Percentiles rank a stretch among this genome's conserved stretches.
Conservation (phyloP, 495 filamentous ascomycete species). For the Penicillium canariense region DNA sequence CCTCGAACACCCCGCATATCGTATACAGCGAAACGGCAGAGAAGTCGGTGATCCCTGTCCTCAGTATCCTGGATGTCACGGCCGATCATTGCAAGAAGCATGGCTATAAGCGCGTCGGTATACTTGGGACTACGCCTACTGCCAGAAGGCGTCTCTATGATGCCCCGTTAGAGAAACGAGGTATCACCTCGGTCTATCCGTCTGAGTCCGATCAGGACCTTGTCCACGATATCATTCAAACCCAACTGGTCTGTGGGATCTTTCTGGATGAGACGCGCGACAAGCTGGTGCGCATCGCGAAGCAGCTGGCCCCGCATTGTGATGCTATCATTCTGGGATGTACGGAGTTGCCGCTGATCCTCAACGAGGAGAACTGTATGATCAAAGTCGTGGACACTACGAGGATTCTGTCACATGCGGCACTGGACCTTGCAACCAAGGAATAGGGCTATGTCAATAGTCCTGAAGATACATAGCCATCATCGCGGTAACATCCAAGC, state of each 20-base stretch:
- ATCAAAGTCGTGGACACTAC: conserved; percentile 12
- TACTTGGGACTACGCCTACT: conserved; percentile 7
- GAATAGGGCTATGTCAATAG: not conserved
- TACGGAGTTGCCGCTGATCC: conserved; percentile 9
- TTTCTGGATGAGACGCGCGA: not conserved
- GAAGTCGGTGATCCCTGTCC: conserved; percentile 6
- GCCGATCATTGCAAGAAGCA: conserved; percentile 1
- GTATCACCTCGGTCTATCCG: conserved; percentile 6
- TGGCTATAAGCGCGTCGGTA: conserved; percentile 2
- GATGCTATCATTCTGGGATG: conserved; percentile 10
- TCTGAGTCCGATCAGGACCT: conserved; percentile 3
- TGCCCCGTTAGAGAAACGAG: not conserved
- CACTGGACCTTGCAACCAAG: conserved; percentile 3
- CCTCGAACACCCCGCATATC: conserved; percentile 7
- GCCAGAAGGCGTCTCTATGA: conserved; percentile 3
- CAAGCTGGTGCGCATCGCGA: conserved; percentile 1
- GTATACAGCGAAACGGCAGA: not conserved
- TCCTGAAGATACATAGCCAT: no score
- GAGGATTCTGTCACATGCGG: conserved; percentile 3
- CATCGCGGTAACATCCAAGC: no score
- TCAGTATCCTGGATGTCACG: conserved; percentile 9
- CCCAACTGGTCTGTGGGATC: conserved; percentile 3
- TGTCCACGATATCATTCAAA: conserved; percentile 2
- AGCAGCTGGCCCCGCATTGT: conserved; percentile 4
- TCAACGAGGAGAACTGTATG: conserved; percentile 4